Conservation (phyloP, 1,284 basidiomycete species). For the Irpex lacteus region DNA sequence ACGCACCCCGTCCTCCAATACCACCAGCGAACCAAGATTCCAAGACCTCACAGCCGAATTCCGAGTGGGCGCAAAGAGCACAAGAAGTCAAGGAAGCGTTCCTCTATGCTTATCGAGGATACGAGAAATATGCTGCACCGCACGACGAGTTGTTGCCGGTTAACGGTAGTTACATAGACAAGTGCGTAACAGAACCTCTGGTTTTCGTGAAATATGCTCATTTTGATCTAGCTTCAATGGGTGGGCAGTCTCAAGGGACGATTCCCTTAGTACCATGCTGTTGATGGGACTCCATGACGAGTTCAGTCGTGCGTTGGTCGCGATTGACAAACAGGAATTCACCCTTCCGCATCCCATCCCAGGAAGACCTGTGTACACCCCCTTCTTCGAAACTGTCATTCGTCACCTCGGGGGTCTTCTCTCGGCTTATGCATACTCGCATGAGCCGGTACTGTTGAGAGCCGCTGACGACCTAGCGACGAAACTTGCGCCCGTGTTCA, state of each 20-base stretch:
- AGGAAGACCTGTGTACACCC: slow-evolving; percentile 29
- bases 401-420: slow-evolving; percentile 73
- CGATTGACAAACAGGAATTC: slow-evolving; percentile 69
- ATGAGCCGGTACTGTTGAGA: slow-evolving; percentile 45
- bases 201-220: background rate
- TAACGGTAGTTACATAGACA: slow-evolving; percentile 43
- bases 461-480: slow-evolving; percentile 53
- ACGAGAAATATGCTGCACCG: slow-evolving; percentile 52
- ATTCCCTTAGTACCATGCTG: slow-evolving; percentile 86
- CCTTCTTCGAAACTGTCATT: slow-evolving; percentile 76
- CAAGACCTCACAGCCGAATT: background rate
- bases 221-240: slow-evolving; percentile 59
- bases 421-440: slow-evolving; percentile 67
- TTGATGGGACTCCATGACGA: slow-evolving; percentile 84
- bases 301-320: slow-evolving; percentile 70
- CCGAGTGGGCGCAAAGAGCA: slow-evolving; percentile 48
- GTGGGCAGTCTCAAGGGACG: slow-evolving; percentile 85
- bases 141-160: slow-evolving; percentile 61
- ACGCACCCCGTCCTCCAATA: background rate
- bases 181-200: slow-evolving; percentile 33
- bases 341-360: background rate
- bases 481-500: slow-evolving; percentile 49
- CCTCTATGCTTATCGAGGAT: slow-evolving; percentile 60
- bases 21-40: background rate
- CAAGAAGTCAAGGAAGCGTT: slow-evolving; percentile 57